Evolutionary conservation across 495 filamentous ascomycete species (phyloP), one percentile per base, ranked within the genome.

Genomic region (Penicillium crystallinum): DNA sequence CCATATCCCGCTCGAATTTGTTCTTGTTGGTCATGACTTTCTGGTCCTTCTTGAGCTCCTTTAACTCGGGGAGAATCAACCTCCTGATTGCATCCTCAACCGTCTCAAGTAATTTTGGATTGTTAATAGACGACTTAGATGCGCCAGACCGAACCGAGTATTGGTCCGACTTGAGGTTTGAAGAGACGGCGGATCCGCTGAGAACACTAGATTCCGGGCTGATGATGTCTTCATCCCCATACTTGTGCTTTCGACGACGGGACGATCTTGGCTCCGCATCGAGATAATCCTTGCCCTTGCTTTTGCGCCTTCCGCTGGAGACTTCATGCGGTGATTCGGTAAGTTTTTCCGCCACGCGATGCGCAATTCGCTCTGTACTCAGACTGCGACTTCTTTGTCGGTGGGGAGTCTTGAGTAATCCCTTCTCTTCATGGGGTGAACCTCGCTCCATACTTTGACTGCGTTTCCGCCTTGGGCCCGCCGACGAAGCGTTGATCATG

Each of bases 41-140:
- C 63, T 95, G 88, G 59, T 95, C 89, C 61, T 89, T 82, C 69
- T 96, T 97, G 39, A 97, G 76, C 27, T 89, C 89, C 46, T 89
- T 90, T 40, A 98, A 76, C 64, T 98, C 92, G 0, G 93, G 95
- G 1, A 97, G 71, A 43, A 97, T 96, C 42, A 97, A 74, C 38
- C 91, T 81, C 43, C 88, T 86, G 57, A 98, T 97, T 18, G 93
- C 90, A 73, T 97, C 92, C 68, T 97, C 92, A 7, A 98, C 92
- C 0, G 91, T 91, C 65, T 95, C 89, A 5, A 97, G 80, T n/a
- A 98, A 71, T 55, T 89, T 95, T 0, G 92, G 92, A 63, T 98
- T 97, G 70, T 95, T 97, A 69, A 96, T 86, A 0, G 89, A 93
- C 6, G 90, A 89, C 48, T 84, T 89, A 21, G 90, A 93, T 14